Evolutionary conservation across 2,329 filamentous ascomycete genomes (phyloP), one percentile per base, ranked within the genome.

Genomic region (Botrytis deweyae): DNA sequence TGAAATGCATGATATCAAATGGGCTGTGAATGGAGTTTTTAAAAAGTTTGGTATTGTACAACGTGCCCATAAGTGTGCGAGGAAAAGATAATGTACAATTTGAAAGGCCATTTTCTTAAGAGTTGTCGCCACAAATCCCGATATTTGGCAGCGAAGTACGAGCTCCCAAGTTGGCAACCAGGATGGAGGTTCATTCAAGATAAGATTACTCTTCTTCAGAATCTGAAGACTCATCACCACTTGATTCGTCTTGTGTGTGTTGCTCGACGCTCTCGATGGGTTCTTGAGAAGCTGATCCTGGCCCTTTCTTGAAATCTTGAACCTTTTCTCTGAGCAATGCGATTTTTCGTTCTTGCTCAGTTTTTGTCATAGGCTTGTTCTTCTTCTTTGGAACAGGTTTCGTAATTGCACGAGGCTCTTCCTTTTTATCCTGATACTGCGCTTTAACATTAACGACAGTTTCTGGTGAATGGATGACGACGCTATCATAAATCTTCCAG

Each of bases 321-420:
- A 91, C 85, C 76, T 89, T 87, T 80, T 88, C 87, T 77, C 88
- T 86, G 38, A 93, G 85, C 80, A 89, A 85, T 76, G 87, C 85
- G 78, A 93, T 91, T 76, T 88, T 90, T 61, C 87, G 86, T 80
- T 92, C 90, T 82, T 93, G 91, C 82, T 93, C 91, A 49, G 85
- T 84, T 83, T 91, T 91, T 82, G 89, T 90, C 91, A 93, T 93
- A 1, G 91, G 91, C 85, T 93, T 93, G 82, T 93, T 92, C 71
- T 88, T 87, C 82, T 90, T 90, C 76, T 83, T 84, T 36, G 82
- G 81, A 14, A 77, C 44, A 25, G 78, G 83, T 79, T 78, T 84
- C 9, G 77, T 76, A 14, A 75, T 67, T 77, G 76, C 81, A 78
- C 76, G 80, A 63, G 77, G 76, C 70, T 75, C 80, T 73, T 78